Evolutionary conservation across 495 filamentous ascomycete genomes (phyloP), one percentile per base, ranked within the genome.

Genomic region (Trichoderma gamsii): DNA sequence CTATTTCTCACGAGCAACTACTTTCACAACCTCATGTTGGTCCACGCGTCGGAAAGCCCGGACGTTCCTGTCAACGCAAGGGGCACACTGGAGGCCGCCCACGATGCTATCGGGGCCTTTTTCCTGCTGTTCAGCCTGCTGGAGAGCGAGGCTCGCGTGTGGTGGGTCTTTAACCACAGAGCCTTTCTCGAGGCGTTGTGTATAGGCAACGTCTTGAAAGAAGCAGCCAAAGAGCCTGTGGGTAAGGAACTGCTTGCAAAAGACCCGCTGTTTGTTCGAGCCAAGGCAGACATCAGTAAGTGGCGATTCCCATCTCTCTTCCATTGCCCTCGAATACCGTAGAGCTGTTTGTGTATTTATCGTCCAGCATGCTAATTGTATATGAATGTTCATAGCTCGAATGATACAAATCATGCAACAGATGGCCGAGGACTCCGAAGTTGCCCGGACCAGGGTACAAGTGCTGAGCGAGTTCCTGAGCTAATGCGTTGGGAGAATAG

Each of bases 91-190:
- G 87, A 91, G 69, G 87, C 89, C 1, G 89, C 88, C 2, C 83
- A 88, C 70, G 85, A 86, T 67, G 87, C 87, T 16, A 80, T 89
- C 41, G 78, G 76, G 25, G 73, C 81, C 13, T 92, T 91, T 70
- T 91, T 91, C 76, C 78, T 90, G 35, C 80, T 91, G 15, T 88
- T 85, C 73, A 76, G 74, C 1, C 72, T 89, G 27, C 87, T 90
- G 67, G 83, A 85, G 70, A 78, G 79, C 41, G 88, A 92, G 74
- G 87, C 88, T 12, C 80, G 84, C 63, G 87, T 90, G 4, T 91
- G 89, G 88, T 92, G 89, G 88, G 87, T 90, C 7, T 91, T 91
- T 72, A 87, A 88, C 72, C 89, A 91, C 73, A 76, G 89, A 16
- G 88, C 88, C 0, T 92, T 91, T 73, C 76, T 90, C 59, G 88